Evolutionary conservation across 805 yeast genomes (phyloP).

Genomic region (Jamesozyma spencerorum): DNA sequence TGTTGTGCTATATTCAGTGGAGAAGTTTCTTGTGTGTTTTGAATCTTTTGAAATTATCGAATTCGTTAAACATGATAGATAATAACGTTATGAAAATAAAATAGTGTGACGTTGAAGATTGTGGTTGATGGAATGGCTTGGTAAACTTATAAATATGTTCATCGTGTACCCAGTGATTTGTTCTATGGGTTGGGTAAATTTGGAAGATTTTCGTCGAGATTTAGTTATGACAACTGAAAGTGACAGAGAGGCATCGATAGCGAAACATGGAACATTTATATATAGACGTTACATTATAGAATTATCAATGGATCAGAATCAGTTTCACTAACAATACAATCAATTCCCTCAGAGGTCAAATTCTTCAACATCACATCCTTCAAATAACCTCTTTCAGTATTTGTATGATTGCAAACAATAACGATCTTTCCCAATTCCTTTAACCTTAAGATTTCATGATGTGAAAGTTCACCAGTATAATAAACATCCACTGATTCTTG

Average conservation of each 20-base stretch:
- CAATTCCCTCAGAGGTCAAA: conserved; percentile 37
- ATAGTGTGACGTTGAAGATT: neutral
- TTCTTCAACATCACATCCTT: conserved; percentile 33
- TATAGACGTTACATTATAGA: conserved; percentile 1
- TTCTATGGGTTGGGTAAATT: no score
- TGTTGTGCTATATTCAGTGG: no score
- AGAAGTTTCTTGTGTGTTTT: no score
- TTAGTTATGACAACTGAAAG: no score
- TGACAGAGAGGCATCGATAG: no score
- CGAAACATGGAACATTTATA: no score
- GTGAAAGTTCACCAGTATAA: conserved; percentile 89
- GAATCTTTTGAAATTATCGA: no score
- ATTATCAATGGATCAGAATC: conserved; percentile 56
- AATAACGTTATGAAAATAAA: neutral
- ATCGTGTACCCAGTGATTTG: no score
- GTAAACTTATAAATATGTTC: no score
- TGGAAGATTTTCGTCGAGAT: no score
- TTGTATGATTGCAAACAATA: conserved; percentile 78
- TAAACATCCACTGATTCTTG: conserved; percentile 54
- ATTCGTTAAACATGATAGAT: neutral
- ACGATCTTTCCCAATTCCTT: conserved; percentile 66
- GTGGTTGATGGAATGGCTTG: no score
- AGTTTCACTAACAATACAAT: conserved; percentile 40
- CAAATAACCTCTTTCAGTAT: conserved; percentile 85
- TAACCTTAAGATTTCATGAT: conserved; percentile 74